Base-by-base conservation (phyloP, 257 asterid species). In the Solanum lycopersicoides region DNA sequence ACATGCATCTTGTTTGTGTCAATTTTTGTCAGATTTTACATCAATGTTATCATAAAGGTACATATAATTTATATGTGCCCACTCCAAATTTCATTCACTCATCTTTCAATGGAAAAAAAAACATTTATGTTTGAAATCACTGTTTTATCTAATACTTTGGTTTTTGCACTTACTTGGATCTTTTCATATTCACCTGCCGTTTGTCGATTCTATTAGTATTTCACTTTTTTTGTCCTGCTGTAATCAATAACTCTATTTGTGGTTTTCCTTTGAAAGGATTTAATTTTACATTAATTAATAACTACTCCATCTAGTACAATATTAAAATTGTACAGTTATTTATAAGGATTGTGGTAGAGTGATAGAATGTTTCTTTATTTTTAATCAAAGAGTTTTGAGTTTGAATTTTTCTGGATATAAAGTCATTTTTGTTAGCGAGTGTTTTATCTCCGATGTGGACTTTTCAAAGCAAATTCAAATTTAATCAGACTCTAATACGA, bases 371-470 rank as follows among this genome's bases (percentile, higher is more conserved):
- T 53, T 53, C 7, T 16, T 16, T 3, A 53, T 53, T 0, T 1
- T 53, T 53, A 16, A 53, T 16, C 23, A 53, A 0, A 53, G 39
- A 16, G 23, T 53, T 53, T 6, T 1, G 2, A 9, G 10, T 53
- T 16, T 1, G 4, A 53, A 1, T 53, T 16, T 0, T 2, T 23
- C 4, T 53, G 7, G 0, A 0, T 16, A 16, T 3, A 1, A 9
- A 53, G 63, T 53, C 4, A 0, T 50, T 16, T 16, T 53, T 53
- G 7, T 7, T 16, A 53, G 63, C 3, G 23, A 53, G 4, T 0
- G 23, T 16, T 53, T 53, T 53, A 53, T 3, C 23, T 0, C 0
- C 7, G 10, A 53, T 53, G 63, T 53, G 23, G 2, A 53, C 23
- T 53, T 53, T 16, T 16, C 60, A 50, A 50, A 50, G 1, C 3